Evolutionary conservation across 371 early-diverging fungal genomes (phyloP).

Genomic region (Mucor piriformis): DNA sequence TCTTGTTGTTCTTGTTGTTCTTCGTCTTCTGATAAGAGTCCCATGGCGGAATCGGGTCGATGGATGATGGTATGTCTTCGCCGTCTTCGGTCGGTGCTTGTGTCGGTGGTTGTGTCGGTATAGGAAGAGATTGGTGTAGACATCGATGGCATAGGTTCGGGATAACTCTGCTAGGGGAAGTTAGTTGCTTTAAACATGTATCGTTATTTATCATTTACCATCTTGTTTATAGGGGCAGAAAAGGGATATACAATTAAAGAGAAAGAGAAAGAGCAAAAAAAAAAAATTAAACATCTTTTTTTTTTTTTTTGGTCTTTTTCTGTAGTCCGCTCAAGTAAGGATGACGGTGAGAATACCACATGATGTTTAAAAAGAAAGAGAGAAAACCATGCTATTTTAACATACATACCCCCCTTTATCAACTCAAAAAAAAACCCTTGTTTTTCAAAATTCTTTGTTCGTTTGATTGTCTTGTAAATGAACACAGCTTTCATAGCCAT

Average conservation of each 20-base stretch:
- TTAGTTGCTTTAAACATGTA: conserved; percentile 2
- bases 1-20: conserved; percentile 35
- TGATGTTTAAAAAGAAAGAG: not conserved
- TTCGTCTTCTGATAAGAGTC: conserved; percentile 28
- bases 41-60: conserved; percentile 46
- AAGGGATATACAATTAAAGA: conserved; percentile 6
- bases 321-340: conserved; percentile 3
- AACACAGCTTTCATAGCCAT: too few species aligned
- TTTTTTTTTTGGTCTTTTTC: not conserved
- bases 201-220: conserved; percentile 7
- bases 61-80: conserved; percentile 41
- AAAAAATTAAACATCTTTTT: not conserved
- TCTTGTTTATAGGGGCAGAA: not conserved
- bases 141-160: conserved; percentile 36
- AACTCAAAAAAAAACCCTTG: too few species aligned
- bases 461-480: too few species aligned
- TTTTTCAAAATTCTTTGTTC: too few species aligned
- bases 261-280: not conserved
- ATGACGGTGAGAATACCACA: conserved; percentile 21
- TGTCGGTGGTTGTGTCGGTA: conserved; percentile 3
- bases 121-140: conserved; percentile 25
- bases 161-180: conserved; percentile 1
- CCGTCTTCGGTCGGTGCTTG: conserved; percentile 8
- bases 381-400: not conserved
- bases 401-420: not conserved